These are phyloP conservation scores for Yamadazyma mexicana DNA, from an alignment of 1,139 yeast species.

Conservation along the genomic window DNA sequence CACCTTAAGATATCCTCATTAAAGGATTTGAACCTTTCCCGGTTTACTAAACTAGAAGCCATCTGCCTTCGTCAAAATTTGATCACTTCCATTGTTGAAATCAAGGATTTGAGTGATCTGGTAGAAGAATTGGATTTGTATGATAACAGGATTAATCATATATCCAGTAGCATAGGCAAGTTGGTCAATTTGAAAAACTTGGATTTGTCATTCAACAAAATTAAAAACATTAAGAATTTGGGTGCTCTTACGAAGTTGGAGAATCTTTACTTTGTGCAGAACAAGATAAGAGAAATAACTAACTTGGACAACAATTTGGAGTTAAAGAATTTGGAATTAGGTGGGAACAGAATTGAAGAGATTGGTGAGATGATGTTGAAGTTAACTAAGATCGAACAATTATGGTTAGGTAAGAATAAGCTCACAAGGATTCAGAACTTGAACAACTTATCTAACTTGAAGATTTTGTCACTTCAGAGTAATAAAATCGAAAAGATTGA, in stretches of 20 bases:
- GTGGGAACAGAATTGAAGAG: constrained; percentile 77
- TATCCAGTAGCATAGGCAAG: constrained; percentile 65
- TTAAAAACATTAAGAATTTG: constrained; percentile 81
- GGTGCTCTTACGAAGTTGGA: constrained; percentile 62
- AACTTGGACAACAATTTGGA: constrained; percentile 59
- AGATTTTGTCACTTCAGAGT: constrained; percentile 84
- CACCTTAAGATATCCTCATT: constrained; percentile 75
- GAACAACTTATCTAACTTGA: constrained; percentile 58
- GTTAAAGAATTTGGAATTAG: constrained; percentile 79
- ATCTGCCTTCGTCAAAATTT: constrained; percentile 85
- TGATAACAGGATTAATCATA: constrained; percentile 88
- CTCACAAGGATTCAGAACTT: constrained; percentile 69
- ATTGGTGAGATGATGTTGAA: constrained; percentile 59
- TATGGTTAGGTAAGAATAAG: constrained; percentile 93
- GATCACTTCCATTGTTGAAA: constrained; percentile 68
- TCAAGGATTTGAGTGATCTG: constrained; percentile 56
- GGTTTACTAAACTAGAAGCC: constrained; percentile 58
- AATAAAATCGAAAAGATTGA: constrained; percentile 79
- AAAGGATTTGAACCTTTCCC: constrained; percentile 59
- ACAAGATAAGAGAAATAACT: constrained; percentile 73
- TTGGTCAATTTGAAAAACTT: constrained; percentile 58
- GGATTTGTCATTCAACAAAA: constrained; percentile 89
- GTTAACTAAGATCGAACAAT: constrained; percentile 60
- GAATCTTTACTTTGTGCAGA: constrained; percentile 83
- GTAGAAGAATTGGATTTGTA: constrained; percentile 84